Evolutionary conservation across 1,284 basidiomycete species (phyloP).

Genomic region (Singerocomus rubriflavus): DNA sequence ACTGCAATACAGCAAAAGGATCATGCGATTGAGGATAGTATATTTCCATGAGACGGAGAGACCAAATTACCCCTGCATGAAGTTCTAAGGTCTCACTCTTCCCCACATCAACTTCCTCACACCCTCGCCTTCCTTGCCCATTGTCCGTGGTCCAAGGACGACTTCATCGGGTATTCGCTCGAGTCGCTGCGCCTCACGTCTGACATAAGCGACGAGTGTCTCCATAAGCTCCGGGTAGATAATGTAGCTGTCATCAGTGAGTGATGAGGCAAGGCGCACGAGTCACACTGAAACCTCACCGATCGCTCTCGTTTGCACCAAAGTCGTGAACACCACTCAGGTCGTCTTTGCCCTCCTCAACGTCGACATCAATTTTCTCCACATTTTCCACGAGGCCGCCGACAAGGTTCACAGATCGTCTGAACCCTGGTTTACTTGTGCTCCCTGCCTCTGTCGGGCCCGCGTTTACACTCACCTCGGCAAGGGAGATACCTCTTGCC

Average conservation of each 20-base stretch:
- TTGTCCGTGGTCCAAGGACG: conserved; percentile 44
- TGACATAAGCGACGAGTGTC: conserved; percentile 71
- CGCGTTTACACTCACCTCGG: conserved; percentile 1
- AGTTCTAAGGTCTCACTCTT: conserved; percentile 19
- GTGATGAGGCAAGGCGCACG: background rate
- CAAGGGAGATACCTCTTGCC: conserved; percentile 58
- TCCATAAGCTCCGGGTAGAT: conserved; percentile 78
- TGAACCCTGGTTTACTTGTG: conserved; percentile 32
- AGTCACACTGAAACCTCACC: conserved; percentile 17
- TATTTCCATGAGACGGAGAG: background rate
- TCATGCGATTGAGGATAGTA: conserved; percentile 1
- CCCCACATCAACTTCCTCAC: conserved; percentile 27
- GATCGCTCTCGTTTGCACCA: conserved; percentile 45
- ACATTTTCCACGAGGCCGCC: conserved; percentile 60
- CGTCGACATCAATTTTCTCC: conserved; percentile 52
- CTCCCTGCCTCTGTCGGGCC: background rate
- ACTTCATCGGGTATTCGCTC: conserved; percentile 70
- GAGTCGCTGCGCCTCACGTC: conserved; percentile 74
- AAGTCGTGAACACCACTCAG: conserved; percentile 73
- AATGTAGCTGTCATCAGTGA: conserved; percentile 55
- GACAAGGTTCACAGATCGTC: conserved; percentile 64
- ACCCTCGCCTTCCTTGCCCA: conserved; percentile 30
- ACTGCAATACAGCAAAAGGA: background rate
- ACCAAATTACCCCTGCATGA: conserved; percentile 1
- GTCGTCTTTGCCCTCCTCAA: conserved; percentile 61